These are phyloP conservation scores for Lasiodiplodia sp. DNA, from an alignment of 2,329 filamentous ascomycete species.

Conservation along the genomic window DNA sequence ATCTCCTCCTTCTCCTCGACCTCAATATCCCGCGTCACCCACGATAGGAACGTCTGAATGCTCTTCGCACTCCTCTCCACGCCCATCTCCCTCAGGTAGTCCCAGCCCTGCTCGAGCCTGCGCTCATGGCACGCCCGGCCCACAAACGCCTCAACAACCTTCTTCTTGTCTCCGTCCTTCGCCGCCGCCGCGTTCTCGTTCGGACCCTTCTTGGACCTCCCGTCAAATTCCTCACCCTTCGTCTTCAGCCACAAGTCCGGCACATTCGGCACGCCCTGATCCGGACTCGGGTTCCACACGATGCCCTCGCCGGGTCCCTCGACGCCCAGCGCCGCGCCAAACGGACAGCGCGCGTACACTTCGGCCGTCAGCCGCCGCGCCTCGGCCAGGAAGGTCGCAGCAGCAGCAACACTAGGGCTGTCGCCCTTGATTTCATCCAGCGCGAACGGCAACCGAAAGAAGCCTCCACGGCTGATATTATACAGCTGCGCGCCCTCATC, in stretches of 20 bases:
- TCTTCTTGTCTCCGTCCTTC: not conserved
- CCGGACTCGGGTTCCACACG: not conserved
- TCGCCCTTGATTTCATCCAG: not conserved
- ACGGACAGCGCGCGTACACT: not conserved
- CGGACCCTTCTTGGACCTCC: not conserved
- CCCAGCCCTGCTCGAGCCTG: not conserved
- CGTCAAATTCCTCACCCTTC: not conserved
- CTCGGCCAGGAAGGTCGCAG: not conserved
- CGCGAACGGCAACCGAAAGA: not conserved
- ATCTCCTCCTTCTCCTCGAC: not conserved
- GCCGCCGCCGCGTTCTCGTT: not conserved
- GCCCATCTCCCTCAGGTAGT: not conserved
- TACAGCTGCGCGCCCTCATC: not conserved
- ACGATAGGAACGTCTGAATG: not conserved
- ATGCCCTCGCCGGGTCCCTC: not conserved
- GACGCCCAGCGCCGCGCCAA: not conserved
- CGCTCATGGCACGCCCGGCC: not conserved
- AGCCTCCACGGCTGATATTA: not conserved
- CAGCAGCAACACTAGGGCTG: too few species aligned
- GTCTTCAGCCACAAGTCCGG: not conserved
- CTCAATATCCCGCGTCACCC: not conserved
- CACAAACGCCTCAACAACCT: not conserved
- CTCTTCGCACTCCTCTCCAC: not conserved
- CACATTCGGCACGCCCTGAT: not conserved
- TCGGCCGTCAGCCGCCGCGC: not conserved